A percentile compares a stretch with the other conserved stretches of the same genome.
Conservation (phyloP, 352 stramenopile genomes). For the Phytopythium mirpurense region DNA sequence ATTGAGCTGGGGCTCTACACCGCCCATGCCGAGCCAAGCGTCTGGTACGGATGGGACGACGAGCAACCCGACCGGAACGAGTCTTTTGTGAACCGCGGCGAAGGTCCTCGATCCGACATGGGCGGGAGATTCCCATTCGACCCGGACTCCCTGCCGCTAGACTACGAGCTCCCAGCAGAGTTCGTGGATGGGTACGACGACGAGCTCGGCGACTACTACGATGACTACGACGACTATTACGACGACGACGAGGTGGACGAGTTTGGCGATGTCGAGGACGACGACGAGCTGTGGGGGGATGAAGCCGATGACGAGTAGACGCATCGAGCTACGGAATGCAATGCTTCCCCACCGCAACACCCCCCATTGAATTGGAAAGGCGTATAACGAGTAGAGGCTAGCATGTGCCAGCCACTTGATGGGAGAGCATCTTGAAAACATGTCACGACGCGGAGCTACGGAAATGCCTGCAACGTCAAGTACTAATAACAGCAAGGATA, state of each 20-base stretch:
- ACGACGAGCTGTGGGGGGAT: conserved; percentile 9
- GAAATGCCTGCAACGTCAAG: no score
- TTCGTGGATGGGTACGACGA: conserved; percentile 21
- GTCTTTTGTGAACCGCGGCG: conserved; percentile 14
- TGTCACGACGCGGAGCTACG: no score
- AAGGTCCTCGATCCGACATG: no score
- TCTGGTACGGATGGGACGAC: conserved; percentile 38
- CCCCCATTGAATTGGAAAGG: no score
- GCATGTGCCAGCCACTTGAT: no score
- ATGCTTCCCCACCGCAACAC: not conserved
- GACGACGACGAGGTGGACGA: conserved; percentile 10
- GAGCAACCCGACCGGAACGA: conserved; percentile 16
- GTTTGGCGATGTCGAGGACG: conserved; percentile 11
- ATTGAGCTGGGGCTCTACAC: conserved; percentile 40
- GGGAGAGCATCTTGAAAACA: no score
- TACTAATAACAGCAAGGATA: no score
- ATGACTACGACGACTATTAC: conserved; percentile 20
- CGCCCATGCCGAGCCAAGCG: conserved; percentile 16
- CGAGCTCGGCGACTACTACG: conserved; percentile 13
- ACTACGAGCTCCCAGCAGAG: conserved; percentile 24
- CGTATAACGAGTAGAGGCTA: no score
- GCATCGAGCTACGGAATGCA: not conserved
- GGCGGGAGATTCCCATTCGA: conserved; percentile 8
- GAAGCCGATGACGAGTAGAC: not conserved
- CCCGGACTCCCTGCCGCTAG: conserved; percentile 25